phyloP scores from a whole-genome alignment of 2,329 filamentous ascomycete species.

The Diaporthe citrichinensis region DNA sequence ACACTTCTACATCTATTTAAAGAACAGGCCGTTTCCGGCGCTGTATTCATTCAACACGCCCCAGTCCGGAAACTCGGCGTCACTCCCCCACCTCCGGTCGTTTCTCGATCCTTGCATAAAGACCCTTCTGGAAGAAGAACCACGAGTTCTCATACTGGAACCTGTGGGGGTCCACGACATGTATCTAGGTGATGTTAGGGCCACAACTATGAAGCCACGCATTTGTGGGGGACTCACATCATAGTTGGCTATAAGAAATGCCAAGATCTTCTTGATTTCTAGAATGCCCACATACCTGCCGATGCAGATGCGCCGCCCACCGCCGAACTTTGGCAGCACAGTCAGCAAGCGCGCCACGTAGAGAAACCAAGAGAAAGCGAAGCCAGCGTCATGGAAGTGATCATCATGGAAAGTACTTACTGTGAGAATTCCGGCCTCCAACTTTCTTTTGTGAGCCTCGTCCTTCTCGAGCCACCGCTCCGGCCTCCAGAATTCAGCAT shows the following conservation, averaged over 20 bases:
- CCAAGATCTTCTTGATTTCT: constrained; percentile 49
- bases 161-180: constrained; percentile 26
- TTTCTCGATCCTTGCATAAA: constrained; percentile 32
- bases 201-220: not conserved
- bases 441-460: constrained; percentile 40
- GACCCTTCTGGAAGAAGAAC: constrained; percentile 33
- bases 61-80: not conserved
- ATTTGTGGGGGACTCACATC: constrained; percentile 43
- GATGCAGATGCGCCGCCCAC: constrained; percentile 47
- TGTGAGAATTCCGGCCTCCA: constrained; percentile 43
- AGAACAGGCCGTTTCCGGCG: too few species aligned
- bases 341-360: constrained; percentile 10
- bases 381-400: too few species aligned
- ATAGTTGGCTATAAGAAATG: constrained; percentile 47
- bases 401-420: constrained; percentile 35
- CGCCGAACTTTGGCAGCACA: constrained; percentile 43
- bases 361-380: not conserved
- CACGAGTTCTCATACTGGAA: constrained; percentile 30
- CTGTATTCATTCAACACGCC: not conserved
- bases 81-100: not conserved
- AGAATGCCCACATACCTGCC: constrained; percentile 47
- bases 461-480: constrained; percentile 45
- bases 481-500: constrained; percentile 46
- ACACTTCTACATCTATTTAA: not conserved
- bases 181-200: constrained; percentile 11